Conservation (phyloP, 192 early-diverging fungal species). For the Diversispora eburnea region DNA sequence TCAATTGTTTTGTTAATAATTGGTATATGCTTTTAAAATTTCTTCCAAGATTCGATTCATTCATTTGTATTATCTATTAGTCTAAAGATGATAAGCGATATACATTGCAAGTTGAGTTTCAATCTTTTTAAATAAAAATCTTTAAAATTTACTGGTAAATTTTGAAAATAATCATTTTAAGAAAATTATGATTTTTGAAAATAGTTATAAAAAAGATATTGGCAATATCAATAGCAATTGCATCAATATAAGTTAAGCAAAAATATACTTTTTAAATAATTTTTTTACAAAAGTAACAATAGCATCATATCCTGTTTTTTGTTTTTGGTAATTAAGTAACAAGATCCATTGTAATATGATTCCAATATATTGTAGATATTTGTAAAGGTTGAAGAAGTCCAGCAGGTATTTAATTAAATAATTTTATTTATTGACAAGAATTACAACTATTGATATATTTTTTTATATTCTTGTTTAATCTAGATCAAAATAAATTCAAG, state of each 20-base stretch:
- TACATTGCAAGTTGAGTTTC: constrained; percentile 35
- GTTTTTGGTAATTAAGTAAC: constrained; percentile 30
- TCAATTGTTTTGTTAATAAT: constrained; percentile 45
- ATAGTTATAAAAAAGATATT: constrained; percentile 26
- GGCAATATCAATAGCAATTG: constrained; percentile 15
- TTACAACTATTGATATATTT: too few species aligned
- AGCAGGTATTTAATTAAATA: constrained; percentile 20
- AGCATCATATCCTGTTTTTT: constrained; percentile 27
- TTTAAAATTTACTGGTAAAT: constrained; percentile 46
- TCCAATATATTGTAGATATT: constrained; percentile 33
- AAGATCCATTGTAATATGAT: constrained; percentile 41
- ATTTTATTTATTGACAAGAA: too few species aligned
- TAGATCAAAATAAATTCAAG: too few species aligned
- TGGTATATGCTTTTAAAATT: constrained; percentile 32
- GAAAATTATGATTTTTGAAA: constrained; percentile 35
- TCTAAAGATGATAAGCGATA: constrained; percentile 32
- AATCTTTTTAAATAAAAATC: constrained; percentile 29
- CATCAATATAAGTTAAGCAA: background rate
- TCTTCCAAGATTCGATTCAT: constrained; percentile 26
- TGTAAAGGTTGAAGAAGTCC: constrained; percentile 33
- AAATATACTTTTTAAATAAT: constrained; percentile 38
- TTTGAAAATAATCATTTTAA: constrained; percentile 39
- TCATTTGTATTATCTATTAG: constrained; percentile 32
- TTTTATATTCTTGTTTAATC: too few species aligned
- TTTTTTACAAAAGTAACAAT: constrained; percentile 45